Base-by-base conservation (phyloP, 2,329 filamentous ascomycete genomes). In the Diplodia intermedia region DNA sequence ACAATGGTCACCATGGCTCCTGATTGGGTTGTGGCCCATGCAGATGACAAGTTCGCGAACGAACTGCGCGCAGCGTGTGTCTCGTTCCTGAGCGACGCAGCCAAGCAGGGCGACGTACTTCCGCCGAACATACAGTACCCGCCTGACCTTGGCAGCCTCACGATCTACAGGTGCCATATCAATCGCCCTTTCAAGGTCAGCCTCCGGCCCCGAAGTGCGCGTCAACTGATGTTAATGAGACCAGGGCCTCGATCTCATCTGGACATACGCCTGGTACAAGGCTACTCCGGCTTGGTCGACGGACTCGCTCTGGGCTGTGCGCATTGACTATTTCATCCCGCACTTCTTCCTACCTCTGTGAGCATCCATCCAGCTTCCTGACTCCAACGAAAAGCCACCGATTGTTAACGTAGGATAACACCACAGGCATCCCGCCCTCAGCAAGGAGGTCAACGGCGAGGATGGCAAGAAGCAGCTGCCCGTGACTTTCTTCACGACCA, bases 221-320 rank as follows among this genome's bases (percentile, higher is more conserved):
- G 18, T 20, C 5, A 8, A 14, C 12, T 43, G 20, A 60, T 18
- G 11, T 14, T 47, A 60, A 31, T 31, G 40, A 60, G 57, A 43
- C n/a, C 38, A 60, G 55, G 20, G 26, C 23, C 26, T 36, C 40
- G n/a, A 33, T 26, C 4, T 15, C 9, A 11, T 40, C 40, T n/a
- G n/a, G 26, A 43, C 15, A 23, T 61, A 49, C 57, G 18, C 12
- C 26, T 61, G 57, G 57, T 61, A 49, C 40, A 61, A 49, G 57
- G 38, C 40, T 9, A 14, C 11, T 12, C 57, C 57, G 14, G 26
- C 29, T 3, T 61, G 40, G 57, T 20, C n/a, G 40, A 20, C n/a
- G 23, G 11, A 20, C 9, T 7, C 31, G 4, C 47, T 33, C 9
- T 61, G 57, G 57, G 47, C 57, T 15, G 57, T 61, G 23, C 57